Conservation (phyloP, 75 land plant species). For the Picea glauca region DNA sequence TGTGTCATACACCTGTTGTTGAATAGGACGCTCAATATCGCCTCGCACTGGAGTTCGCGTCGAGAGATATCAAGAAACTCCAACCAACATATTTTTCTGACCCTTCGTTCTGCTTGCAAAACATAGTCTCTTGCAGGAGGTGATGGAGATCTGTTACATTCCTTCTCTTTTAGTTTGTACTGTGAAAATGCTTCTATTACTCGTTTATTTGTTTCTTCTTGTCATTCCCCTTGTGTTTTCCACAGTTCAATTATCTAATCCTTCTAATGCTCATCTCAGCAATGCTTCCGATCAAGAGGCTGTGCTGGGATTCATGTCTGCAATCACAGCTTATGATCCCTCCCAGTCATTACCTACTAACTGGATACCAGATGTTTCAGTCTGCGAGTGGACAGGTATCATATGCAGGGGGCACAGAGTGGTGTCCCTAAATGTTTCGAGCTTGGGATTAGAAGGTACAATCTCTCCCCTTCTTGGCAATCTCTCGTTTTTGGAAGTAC, state of each 20-base stretch:
- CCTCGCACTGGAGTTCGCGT: no score
- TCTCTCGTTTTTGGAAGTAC: not conserved
- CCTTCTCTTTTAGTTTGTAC: no score
- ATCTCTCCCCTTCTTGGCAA: slow-evolving; percentile 4
- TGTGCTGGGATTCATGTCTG: not conserved
- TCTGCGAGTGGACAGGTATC: not conserved
- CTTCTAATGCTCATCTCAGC: not conserved
- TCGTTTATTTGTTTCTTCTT: no score
- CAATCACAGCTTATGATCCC: not conserved
- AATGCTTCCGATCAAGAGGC: not conserved
- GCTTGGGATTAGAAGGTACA: slow-evolving; percentile 12
- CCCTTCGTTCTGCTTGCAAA: no score
- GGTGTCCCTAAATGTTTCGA: slow-evolving; percentile 2
- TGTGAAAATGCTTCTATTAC: no score
- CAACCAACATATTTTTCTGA: no score
- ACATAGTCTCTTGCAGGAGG: no score
- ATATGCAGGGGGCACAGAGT: not conserved
- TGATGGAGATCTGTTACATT: no score
- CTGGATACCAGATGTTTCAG: not conserved
- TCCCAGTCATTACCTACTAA: not conserved
- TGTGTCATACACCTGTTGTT: no score
- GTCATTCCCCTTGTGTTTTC: no score
- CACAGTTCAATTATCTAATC: not conserved
- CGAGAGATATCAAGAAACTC: no score
- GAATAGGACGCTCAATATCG: no score